Conservation (phyloP, 176 grass and related monocot genomes). For the Metroxylon sagu region DNA sequence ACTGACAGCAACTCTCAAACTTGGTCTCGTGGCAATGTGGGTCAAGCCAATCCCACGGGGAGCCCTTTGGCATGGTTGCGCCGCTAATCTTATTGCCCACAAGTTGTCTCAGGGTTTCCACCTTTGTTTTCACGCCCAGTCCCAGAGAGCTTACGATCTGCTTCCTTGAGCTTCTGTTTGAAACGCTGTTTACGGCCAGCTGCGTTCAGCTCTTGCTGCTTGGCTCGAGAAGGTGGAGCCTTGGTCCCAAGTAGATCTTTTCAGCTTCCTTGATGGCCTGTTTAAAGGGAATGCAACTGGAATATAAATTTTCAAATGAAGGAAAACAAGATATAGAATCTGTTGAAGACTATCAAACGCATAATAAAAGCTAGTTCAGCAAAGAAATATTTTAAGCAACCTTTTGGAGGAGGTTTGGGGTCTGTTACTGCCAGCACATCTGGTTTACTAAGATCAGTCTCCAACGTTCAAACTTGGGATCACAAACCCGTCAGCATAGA, state of each 20-base stretch:
- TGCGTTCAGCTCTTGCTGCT: conserved; percentile 43
- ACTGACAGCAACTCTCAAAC: conserved; percentile 43
- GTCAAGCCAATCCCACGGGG: conserved; percentile 43
- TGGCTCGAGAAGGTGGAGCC: conserved; percentile 49
- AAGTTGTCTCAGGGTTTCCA: conserved; percentile 30
- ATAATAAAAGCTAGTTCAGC: not conserved
- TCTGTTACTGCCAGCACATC: conserved; percentile 39
- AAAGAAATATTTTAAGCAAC: conserved; percentile 13
- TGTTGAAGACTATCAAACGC: too few relatives aligned
- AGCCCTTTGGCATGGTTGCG: conserved; percentile 37
- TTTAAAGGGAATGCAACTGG: not conserved
- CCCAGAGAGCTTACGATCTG: conserved; percentile 40
- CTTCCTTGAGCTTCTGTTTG: conserved; percentile 59
- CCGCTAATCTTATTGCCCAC: conserved; percentile 37
- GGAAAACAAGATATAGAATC: too few relatives aligned
- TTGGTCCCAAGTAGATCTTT: conserved; percentile 78
- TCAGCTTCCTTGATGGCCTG: conserved; percentile 59
- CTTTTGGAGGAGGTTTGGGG: conserved; percentile 53
- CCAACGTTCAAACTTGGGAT: conserved; percentile 64
- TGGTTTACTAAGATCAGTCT: conserved; percentile 54
- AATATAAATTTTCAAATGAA: too few relatives aligned
- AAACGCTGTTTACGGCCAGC: conserved; percentile 27
- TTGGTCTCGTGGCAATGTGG: conserved; percentile 53
- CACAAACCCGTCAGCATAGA: conserved; percentile 63
- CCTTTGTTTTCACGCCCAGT: conserved; percentile 42